Base-by-base conservation (phyloP, 2,329 filamentous ascomycete species). In the Diaporthe aspalathi region DNA sequence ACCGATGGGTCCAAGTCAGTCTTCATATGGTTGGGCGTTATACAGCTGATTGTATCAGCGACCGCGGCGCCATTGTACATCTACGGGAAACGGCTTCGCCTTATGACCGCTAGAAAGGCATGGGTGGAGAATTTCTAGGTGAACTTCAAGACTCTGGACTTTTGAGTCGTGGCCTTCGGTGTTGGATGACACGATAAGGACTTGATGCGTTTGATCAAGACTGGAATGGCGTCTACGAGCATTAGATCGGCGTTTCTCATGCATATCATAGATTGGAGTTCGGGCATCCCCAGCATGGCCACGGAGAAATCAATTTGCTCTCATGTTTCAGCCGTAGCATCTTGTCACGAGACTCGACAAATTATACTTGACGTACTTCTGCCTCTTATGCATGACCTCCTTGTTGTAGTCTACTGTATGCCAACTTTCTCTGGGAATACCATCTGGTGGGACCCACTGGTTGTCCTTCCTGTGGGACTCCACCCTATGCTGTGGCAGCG, bases 21-120 rank as follows among this genome's bases (percentile, higher is more conserved):
- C 0, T 98, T 93, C 78, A 83, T 97, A 54, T 93, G 91, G 77
- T 87, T 98, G 67, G 95, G 95, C 3, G 87, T 94, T 32, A 96
- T 98, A 35, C 95, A 98, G 81, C 81, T 98, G 43, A 89, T 90
- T 16, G 88, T 92, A 69, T 85, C 97, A 79, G 77, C 94, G 3
- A 90, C 87, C 68, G 93, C 94, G 1, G 91, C 98, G 69, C 95
- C 95, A 0, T 94, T 98, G 92, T 98, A 96, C 79, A 93, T 98
- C 24, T 98, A 90, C 78, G 95, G 95, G 22, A 98, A 98, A 86
- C 85, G 94, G 70, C 91, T 92, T 20, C 87, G 95, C 22, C 97
- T 98, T 94, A 98, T 95, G 95, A 98, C 95, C 0, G 93, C 95
- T 14, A 85, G 93, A 24, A 24, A 14, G 7, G 7, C 47, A 5